Evolutionary conservation across 768 basidiomycete species (phyloP), one percentile per base, ranked within the genome.

Genomic region (Podaxis sp.): DNA sequence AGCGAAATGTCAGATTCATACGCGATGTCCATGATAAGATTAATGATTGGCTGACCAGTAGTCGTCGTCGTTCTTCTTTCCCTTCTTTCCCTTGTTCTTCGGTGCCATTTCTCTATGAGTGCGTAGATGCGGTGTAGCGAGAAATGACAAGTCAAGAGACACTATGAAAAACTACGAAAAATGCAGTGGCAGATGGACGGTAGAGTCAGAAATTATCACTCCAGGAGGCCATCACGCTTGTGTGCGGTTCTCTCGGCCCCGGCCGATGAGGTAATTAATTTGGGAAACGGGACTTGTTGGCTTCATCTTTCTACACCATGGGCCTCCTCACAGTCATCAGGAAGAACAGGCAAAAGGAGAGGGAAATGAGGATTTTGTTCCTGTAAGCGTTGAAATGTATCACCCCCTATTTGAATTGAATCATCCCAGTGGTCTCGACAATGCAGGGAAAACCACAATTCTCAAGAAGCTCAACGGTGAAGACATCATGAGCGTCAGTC

Each of bases 381-480:
- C 86, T 96, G 93, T 92, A 73, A 64, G 85, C 55, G 62, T 38
- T 57, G 54, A 64, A 57, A 17, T 25, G 29, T 27, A 38, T 33
- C 47, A 41, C 33, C 12, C 33, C 12, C 54, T 54, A 54, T 56
- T 66, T 41, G 27, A 65, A 64, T 64, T 61, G 63, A 55, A 66
- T 55, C 61, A 47, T 33, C 61, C 62, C 71, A 98, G 96, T 49
- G 96, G 97, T 8, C 86, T 99, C 15, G 97, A 98, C 74, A 98
- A 99, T 71, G 97, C 96, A 1, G 97, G 97, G 57, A 98, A 99
- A 80, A 98, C 97, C 1, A 99, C 96, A 2, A 97, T 98, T 66
- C 76, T 98, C 63, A 98, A 98, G 80, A 93, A 92, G 74, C 81
- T 98, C 65, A 96, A 92, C 65, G 90, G 88, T 22, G 96, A 98